phyloP scores from a whole-genome alignment of 1,284 basidiomycete genomes.

The Athelia sp. region DNA sequence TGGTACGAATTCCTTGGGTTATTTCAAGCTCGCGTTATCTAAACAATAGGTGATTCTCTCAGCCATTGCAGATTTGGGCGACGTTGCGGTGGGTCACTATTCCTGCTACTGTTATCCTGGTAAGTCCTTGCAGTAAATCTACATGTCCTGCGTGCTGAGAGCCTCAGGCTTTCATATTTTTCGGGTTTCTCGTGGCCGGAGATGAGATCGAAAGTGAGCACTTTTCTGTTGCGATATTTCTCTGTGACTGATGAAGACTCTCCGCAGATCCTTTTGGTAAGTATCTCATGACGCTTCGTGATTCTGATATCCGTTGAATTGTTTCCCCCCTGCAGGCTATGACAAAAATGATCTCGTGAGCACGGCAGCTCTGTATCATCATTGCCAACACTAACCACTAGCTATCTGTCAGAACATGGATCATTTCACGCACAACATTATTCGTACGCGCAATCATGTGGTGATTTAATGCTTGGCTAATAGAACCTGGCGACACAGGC shows the following conservation, averaged over 20 bases:
- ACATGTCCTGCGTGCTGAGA: no score
- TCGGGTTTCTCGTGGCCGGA: conserved; percentile 64
- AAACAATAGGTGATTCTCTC: neutral
- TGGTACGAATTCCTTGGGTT: conserved; percentile 32
- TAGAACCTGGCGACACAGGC: conserved; percentile 22
- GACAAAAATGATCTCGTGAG: conserved; percentile 65
- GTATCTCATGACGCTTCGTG: conserved; percentile 13
- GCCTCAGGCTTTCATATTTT: conserved; percentile 51
- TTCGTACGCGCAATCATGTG: conserved; percentile 31
- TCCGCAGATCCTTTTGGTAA: conserved; percentile 48
- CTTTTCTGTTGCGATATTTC: neutral
- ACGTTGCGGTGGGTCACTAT: conserved; percentile 63
- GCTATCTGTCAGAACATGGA: conserved; percentile 44
- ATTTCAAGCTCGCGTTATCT: no score
- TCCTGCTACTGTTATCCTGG: conserved; percentile 46
- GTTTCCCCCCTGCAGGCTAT: conserved; percentile 31
- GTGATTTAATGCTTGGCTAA: neutral
- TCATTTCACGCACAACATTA: conserved; percentile 62
- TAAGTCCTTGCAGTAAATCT: conserved; percentile 9
- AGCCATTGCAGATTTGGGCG: conserved; percentile 69
- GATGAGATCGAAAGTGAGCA: conserved; percentile 67
- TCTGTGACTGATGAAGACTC: conserved; percentile 1
- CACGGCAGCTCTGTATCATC: conserved; percentile 7
- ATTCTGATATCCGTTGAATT: conserved; percentile 11
- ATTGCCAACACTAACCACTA: conserved; percentile 2